Conservation (phyloP, 768 basidiomycete species). For the Lepiota brunneoincarnata region DNA sequence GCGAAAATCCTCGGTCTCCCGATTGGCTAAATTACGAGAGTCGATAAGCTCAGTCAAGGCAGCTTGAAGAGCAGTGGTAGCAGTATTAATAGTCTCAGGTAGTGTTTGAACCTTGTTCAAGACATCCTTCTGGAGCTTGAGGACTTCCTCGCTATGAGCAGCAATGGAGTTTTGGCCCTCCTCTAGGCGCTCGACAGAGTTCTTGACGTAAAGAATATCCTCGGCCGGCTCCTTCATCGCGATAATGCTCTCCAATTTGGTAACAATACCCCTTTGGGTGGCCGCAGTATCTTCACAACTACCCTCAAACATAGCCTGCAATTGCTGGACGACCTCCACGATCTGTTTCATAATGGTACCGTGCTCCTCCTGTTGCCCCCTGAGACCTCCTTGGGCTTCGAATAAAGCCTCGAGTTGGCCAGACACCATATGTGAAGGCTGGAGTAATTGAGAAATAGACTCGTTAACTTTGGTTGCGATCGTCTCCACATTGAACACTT, state of each 20-base stretch:
- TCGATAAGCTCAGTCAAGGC: constrained; percentile 60
- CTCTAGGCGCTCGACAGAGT: constrained; percentile 45
- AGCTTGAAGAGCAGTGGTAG: constrained; percentile 54
- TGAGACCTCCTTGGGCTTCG: background rate
- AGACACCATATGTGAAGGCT: constrained; percentile 9
- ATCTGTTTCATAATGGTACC: constrained; percentile 4
- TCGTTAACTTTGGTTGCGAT: constrained; percentile 56
- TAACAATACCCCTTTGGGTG: constrained; percentile 22
- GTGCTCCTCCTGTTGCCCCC: constrained; percentile 1
- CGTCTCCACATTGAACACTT: constrained; percentile 59
- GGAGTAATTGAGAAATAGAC: constrained; percentile 36
- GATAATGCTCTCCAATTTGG: constrained; percentile 37
- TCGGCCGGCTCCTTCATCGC: constrained; percentile 40
- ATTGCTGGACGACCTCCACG: constrained; percentile 1
- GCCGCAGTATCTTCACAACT: background rate
- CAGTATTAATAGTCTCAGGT: constrained; percentile 55
- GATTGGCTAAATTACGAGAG: constrained; percentile 53
- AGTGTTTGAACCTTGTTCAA: constrained; percentile 52
- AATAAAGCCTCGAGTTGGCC: background rate
- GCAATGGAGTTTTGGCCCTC: constrained; percentile 48
- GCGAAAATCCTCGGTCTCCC: constrained; percentile 70
- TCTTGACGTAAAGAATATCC: constrained; percentile 42
- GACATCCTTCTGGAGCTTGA: constrained; percentile 50
- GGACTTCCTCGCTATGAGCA: constrained; percentile 45
- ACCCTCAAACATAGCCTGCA: background rate